Base-by-base conservation (phyloP, 805 yeast species). In the Grigorovia jiainica region DNA sequence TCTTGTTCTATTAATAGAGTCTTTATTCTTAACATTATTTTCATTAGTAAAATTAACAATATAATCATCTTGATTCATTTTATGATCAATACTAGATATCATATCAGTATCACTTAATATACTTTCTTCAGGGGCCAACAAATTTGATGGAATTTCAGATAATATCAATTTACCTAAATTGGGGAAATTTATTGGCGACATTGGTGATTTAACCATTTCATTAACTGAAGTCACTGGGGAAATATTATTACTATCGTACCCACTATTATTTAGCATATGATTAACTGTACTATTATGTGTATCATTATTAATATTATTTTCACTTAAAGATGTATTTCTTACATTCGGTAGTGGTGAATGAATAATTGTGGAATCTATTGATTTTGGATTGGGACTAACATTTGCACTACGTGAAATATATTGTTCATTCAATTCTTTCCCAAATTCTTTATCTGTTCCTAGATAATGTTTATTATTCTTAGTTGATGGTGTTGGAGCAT, bases 101-200 rank as follows among this genome's bases (percentile, higher is more conserved):
- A 41, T 38, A 24, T 52, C 58, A n/a, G 50, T 56, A 33, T 56
- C 60, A 40, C 53, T 49, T 11, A 46, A 24, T 27, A 38, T 25
- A 5, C 55, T 52, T 24, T 51, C 57, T 24, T 49, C 52, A 5
- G 59, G 53, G 31, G 38, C 39, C 4, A 47, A 25, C 15, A 47
- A 47, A n/a, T 43, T 41, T 10, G 49, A 41, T 31, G 49, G 49
- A 3, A 33, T 9, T 24, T 32, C 32, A 0, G 55, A 39, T 10
- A 55, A 25, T 5, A 55, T 43, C 6, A 56, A 43, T 23, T 51
- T 56, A 5, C 47, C 51, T 8, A 53, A 33, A 24, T 44, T 48
- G 9, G 54, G 52, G 7, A 47, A 34, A 23, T 36, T 24, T 10
- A 35, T 19, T 11, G 43, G 38, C 4, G 39, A 34, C 25, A 35